These are phyloP conservation scores for Chlorella variabilis DNA, from an alignment of 163 green algal genomes.

Conservation along the genomic window DNA sequence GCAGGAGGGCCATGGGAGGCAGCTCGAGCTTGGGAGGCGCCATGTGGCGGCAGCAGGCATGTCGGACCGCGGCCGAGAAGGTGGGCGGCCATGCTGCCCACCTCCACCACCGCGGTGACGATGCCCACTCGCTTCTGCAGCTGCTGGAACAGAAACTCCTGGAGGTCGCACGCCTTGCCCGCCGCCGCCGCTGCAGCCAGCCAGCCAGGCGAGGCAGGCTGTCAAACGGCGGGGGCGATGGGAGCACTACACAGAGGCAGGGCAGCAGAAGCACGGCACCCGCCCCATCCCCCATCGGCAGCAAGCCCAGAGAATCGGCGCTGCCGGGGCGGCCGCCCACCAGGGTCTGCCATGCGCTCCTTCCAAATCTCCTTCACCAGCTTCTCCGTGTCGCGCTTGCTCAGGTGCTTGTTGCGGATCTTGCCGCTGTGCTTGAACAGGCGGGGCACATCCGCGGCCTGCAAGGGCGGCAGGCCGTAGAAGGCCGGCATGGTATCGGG, in stretches of 20 bases:
- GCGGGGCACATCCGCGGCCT: constrained; percentile 50
- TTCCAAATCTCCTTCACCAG: constrained; percentile 75
- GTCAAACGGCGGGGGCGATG: neutral
- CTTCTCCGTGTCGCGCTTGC: constrained; percentile 74
- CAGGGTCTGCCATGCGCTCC: constrained; percentile 48
- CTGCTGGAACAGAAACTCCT: constrained; percentile 62
- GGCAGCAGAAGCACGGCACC: too few species aligned
- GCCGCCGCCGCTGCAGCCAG: constrained; percentile 11
- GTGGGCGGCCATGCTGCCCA: too few species aligned
- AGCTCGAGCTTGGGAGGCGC: too few species aligned
- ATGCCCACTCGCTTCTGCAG: constrained; percentile 71
- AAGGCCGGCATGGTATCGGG: too few species aligned
- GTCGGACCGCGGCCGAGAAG: too few species aligned
- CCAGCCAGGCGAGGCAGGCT: neutral
- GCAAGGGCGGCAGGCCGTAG: neutral
- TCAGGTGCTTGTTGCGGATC: constrained; percentile 61
- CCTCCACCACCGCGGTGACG: constrained; percentile 60
- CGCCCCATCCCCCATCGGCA: neutral
- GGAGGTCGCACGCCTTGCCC: constrained; percentile 40
- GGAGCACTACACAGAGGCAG: neutral
- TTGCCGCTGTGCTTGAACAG: constrained; percentile 56
- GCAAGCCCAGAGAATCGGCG: too few species aligned
- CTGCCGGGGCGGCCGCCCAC: too few species aligned
- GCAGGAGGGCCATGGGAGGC: too few species aligned
- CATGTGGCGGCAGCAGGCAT: too few species aligned